Evolutionary conservation across 2,329 filamentous ascomycete species (phyloP), one percentile per base, ranked within the genome.

Genomic region (Hypocrella siamensis): DNA sequence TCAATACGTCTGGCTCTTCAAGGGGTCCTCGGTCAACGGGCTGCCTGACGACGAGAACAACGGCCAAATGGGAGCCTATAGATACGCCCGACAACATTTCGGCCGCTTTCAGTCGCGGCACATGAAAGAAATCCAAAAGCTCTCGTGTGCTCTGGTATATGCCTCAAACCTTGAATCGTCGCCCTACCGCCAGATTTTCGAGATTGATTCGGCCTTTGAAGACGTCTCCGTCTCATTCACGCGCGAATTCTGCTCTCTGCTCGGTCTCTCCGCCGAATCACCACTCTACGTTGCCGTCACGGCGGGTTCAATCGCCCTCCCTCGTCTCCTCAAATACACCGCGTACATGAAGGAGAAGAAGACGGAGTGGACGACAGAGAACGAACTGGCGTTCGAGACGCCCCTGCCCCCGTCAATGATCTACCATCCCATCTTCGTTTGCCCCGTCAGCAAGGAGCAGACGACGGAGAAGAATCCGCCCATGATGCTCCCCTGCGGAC

Each of bases 381-480:
- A 90, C 47, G 90, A 98, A 53, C 63, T 98, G 14, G 84, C 88
- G 0, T 90, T 86, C 49, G 67, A 82, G 45, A 75, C 70, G 2
- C 66, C 70, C 3, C 56, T 76, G 2, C 70, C 71, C 1, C 48
- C 54, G 31, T 66, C 61, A 41, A 73, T 73, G 67, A 61, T 76
- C 30, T 98, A 93, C 61, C 90, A 98, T 54, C 81, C 81, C 34
- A 94, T 98, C 48, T 98, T 98, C 50, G 90, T 98, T 26, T 98
- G 90, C 48, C 90, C 90, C 0, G 90, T 98, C 5, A 86, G 79
- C 46, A 96, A 96, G 53, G 90, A 94, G 50, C 90, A 98, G 54
- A 85, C 81, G 0, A 98, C 88, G 0, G 85, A 93, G 46, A 60
- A 67, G 17, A 98, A 98, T 52, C 90, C 90, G 9, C 85, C 90